Base-by-base conservation (phyloP, 352 stramenopile species). In the Globisporangium canariense region DNA sequence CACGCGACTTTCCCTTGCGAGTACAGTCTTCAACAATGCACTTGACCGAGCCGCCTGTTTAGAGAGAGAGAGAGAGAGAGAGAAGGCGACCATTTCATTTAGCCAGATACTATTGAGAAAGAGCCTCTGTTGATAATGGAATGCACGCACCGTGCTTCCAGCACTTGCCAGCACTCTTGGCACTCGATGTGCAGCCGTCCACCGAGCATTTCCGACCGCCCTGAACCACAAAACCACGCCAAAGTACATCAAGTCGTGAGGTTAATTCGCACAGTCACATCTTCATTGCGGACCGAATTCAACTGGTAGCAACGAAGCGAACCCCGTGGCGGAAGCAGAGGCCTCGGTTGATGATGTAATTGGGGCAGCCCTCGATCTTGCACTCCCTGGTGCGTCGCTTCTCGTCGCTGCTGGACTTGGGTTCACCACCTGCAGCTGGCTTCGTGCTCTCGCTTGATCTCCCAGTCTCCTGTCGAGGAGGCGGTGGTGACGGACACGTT, bases 311-410 rank as follows among this genome's bases (percentile, higher is more conserved):
- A 49, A 6, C 43, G 14, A 49, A 25, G 22, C 41, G 50, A n/a
- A 20, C 51, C 62, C 49, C 49, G 9, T 55, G 20, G 22, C 41
- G 63, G 34, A 46, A 67, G 53, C 25, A 47, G 25, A 58, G 46
- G 34, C 41, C 49, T 68, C 20, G 41, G 53, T 60, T 75, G 20
- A 86, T 75, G 51, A 86, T 75, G 59, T 83, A 79, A 36, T 86
- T 86, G 30, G 78, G 71, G 54, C 78, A 86, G 11, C 69, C 75
- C 10, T 70, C 61, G 3, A 63, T 64, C 34, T 79, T 84, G 65
- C 78, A 86, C 50, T 79, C 75, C 30, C 77, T 70, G 6, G 68
- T 64, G 52, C 75, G 78, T 13, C 77, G 70, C 59, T 83, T 79
- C 36, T 72, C 67, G 58, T 80, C n/a, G n/a, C n/a, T 77, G 25